A percentile compares a stretch with the other conserved stretches of the same genome.
Conservation (phyloP, 805 yeast genomes). For the Priceomyces melissophilus region DNA sequence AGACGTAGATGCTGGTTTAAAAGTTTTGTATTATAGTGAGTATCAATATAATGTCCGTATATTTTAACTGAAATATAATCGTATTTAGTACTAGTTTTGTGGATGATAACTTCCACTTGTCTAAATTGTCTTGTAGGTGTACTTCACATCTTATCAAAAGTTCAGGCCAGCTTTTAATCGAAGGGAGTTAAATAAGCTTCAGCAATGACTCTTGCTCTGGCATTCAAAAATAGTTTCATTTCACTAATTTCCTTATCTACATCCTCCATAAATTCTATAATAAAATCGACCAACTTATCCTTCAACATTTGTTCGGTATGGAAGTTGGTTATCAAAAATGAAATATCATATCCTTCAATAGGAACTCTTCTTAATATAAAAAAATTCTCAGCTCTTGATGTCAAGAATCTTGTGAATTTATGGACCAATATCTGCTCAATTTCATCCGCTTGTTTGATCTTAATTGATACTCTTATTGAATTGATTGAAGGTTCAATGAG, state of each 20-base stretch:
- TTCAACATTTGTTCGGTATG: conserved; percentile 96
- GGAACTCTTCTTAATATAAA: conserved; percentile 89
- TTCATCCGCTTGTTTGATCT: conserved; percentile 96
- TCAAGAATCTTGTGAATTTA: conserved; percentile 88
- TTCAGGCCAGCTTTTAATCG: conserved; percentile 33
- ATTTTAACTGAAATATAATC: too few relatives aligned
- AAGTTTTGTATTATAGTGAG: too few relatives aligned
- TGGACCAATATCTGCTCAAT: conserved; percentile 92
- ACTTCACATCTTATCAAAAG: too few relatives aligned
- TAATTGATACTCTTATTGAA: conserved; percentile 84
- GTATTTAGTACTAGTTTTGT: too few relatives aligned
- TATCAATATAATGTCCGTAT: too few relatives aligned
- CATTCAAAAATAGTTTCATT: conserved; percentile 94
- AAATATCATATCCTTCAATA: conserved; percentile 85
- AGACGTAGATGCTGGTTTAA: too few relatives aligned
- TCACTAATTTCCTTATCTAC: conserved; percentile 98
- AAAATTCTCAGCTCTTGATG: conserved; percentile 94
- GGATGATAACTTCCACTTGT: too few relatives aligned
- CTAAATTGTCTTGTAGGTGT: too few relatives aligned
- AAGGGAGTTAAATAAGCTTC: conserved; percentile 92
- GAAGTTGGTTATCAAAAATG: conserved; percentile 87
- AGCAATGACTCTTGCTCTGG: conserved; percentile 96
- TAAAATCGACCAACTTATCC: conserved; percentile 91
- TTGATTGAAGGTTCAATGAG: conserved; percentile 92
- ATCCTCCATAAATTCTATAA: conserved; percentile 98